Evolutionary conservation across 305 asterid species (phyloP), one percentile per base, ranked within the genome.

Genomic region (Fraxinus ornus): DNA sequence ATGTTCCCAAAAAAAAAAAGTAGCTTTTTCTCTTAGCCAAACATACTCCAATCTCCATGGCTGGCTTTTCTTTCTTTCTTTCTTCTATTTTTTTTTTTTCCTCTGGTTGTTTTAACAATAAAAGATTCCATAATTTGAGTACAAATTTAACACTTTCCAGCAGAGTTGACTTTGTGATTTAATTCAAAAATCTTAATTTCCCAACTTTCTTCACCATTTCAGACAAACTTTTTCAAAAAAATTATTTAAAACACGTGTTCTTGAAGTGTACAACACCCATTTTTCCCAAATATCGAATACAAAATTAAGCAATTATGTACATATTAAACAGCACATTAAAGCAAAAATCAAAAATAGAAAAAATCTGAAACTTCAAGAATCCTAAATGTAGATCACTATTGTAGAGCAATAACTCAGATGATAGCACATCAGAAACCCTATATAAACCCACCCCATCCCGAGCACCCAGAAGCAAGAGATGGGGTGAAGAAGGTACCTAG

Each of bases 401-500:
- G 24, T 5, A 78, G 77, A 24, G 21, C 44, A 28, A 41, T 7
- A 57, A 74, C 64, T 39, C 78, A 64, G 52, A 33, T 19, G 52
- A 24, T 74, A 36, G 57, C 70, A 68, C 33, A 30, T 36, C 36
- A 68, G 75, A 68, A 30, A 68, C 37, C 75, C 39, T 68, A 30
- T 3, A 68, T 28, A 68, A 68, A 30, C n/a, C 19, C 73, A 57
- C 62, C 78, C 68, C 64, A 33, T 32, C 57, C 44, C 47, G 21
- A 28, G 10, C 26, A 10, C 7, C 55, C 2, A 77, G 3, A 60
- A 77, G 77, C 22, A 52, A 22, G 49, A 49, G 19, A 8, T 47
- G 32, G 71, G 35, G 72, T 44, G 39, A 77, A 81, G 37, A 75
- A 21, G 76, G 30, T 22, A 92, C 98, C 97, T 89, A 92, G 91